A percentile compares a stretch with the other conserved stretches of the same genome.
These are phyloP conservation scores for Alloascoidea africana DNA, from an alignment of 805 yeast genomes.

Conservation along the genomic window DNA sequence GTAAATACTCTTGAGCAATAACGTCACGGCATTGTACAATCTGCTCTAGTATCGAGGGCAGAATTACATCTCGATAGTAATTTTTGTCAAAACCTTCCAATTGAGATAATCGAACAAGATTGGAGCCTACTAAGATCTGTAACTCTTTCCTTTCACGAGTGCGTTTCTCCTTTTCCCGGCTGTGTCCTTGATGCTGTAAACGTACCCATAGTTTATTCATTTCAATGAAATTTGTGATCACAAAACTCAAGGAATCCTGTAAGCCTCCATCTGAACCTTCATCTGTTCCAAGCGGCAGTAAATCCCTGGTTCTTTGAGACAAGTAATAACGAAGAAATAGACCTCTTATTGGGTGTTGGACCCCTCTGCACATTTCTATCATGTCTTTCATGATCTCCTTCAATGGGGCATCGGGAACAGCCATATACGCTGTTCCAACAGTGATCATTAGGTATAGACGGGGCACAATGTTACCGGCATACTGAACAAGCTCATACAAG, in stretches of 20 bases:
- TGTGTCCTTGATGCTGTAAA: conserved; percentile 88
- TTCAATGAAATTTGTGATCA: conserved; percentile 79
- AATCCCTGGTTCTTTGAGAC: conserved; percentile 66
- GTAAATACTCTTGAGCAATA: conserved; percentile 80
- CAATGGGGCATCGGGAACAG: conserved; percentile 61
- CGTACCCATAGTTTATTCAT: conserved; percentile 98
- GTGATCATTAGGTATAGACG: conserved; percentile 89
- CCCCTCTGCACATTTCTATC: conserved; percentile 97
- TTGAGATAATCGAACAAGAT: conserved; percentile 78
- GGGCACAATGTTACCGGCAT: conserved; percentile 87
- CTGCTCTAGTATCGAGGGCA: conserved; percentile 79
- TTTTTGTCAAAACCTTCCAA: conserved; percentile 49
- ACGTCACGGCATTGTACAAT: conserved; percentile 84
- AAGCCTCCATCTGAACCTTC: conserved; percentile 20
- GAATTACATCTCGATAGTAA: conserved; percentile 28
- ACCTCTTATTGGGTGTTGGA: conserved; percentile 90
- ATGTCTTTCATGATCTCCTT: conserved; percentile 85
- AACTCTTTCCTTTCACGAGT: conserved; percentile 73
- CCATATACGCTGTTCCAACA: conserved; percentile 82
- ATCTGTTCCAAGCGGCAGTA: conserved; percentile 27
- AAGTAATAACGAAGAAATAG: conserved; percentile 79
- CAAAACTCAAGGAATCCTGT: conserved; percentile 60
- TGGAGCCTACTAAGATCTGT: conserved; percentile 85
- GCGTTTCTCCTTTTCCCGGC: conserved; percentile 63
- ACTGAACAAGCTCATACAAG: conserved; percentile 86